Conservation (phyloP, 139 green algal species). For the Tetraselmis striata region DNA sequence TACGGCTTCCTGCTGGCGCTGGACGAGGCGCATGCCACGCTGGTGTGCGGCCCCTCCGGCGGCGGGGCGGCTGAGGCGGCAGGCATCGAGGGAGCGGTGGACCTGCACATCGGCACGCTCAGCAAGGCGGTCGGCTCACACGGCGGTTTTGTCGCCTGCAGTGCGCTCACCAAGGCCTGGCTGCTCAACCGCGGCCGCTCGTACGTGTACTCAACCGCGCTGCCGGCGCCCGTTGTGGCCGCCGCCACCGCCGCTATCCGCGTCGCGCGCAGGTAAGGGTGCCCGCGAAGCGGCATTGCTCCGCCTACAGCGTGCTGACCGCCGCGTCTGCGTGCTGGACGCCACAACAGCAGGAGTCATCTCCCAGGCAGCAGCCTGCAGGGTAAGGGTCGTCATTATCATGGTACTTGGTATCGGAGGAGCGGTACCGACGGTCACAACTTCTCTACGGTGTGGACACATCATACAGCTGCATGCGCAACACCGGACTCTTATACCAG, state of each 20-base stretch:
- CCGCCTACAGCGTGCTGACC: no score
- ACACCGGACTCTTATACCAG: no score
- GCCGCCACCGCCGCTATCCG: slow-evolving; percentile 60
- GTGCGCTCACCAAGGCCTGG: slow-evolving; percentile 39
- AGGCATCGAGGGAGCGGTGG: slow-evolving; percentile 54
- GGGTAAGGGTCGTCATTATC: no score
- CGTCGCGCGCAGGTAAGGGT: slow-evolving; percentile 48
- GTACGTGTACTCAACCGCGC: slow-evolving; percentile 77
- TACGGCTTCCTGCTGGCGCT: slow-evolving; percentile 81
- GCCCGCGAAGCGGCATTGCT: no score
- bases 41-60: slow-evolving; percentile 73
- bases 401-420: no score
- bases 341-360: no score
- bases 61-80: slow-evolving; percentile 55
- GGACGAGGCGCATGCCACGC: slow-evolving; percentile 93
- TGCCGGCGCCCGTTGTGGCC: slow-evolving; percentile 71
- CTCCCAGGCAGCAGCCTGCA: no score
- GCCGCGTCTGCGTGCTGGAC: no score
- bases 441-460: no score
- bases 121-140: slow-evolving; percentile 82
- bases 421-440: no score
- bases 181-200: slow-evolving; percentile 62
- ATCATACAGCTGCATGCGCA: no score
- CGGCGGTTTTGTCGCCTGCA: slow-evolving; percentile 83
- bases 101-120: slow-evolving; percentile 89